Conservation (phyloP, 2,329 filamentous ascomycete genomes). For the Podosphaera leucotricha region DNA sequence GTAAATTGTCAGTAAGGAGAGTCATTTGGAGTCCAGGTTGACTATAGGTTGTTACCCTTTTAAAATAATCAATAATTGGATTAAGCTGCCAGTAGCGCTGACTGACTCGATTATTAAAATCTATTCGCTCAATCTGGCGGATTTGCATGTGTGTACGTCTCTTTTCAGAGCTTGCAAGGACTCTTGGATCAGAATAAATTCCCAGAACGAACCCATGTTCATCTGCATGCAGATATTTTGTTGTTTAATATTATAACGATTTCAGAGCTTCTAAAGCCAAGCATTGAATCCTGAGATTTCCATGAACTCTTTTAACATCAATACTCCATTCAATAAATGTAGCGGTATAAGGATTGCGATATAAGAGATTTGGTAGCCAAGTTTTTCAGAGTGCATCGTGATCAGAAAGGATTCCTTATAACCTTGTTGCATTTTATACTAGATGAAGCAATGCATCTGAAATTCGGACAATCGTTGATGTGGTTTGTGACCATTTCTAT, state of each 20-base stretch:
- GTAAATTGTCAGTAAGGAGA: too few relatives aligned
- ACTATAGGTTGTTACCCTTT: too few relatives aligned
- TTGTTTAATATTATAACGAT: not conserved
- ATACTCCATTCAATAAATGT: not conserved
- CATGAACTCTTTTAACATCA: not conserved
- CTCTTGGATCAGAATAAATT: not conserved
- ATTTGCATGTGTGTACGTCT: not conserved
- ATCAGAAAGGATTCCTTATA: not conserved
- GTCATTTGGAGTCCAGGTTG: too few relatives aligned
- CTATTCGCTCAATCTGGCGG: not conserved
- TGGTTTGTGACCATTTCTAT: not conserved
- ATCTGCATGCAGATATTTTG: not conserved
- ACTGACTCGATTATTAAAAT: not conserved
- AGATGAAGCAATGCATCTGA: not conserved
- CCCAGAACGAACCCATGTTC: not conserved
- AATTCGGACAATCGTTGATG: not conserved
- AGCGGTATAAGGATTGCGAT: not conserved
- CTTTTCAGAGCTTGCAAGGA: not conserved
- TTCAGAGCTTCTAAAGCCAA: not conserved
- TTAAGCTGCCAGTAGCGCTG: too few relatives aligned
- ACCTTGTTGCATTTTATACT: not conserved
- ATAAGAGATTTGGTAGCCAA: not conserved
- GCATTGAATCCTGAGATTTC: not conserved
- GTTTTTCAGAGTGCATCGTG: not conserved
- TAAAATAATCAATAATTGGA: too few relatives aligned